Conservation (phyloP, 2,329 filamentous ascomycete genomes). For the Hirsutella thompsonii region DNA sequence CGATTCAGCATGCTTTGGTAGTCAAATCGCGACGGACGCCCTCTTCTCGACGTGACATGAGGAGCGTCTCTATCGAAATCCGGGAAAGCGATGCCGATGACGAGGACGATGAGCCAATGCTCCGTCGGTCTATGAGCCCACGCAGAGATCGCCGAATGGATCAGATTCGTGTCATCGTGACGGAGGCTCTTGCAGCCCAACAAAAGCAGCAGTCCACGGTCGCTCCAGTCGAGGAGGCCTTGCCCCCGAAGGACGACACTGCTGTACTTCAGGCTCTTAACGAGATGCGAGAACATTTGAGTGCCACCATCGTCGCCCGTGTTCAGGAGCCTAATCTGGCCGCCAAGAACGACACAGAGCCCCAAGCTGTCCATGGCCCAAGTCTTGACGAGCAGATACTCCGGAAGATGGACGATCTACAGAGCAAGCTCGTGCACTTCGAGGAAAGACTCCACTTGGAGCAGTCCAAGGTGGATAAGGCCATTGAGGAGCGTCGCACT, state of each 20-base stretch:
- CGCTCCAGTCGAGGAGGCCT: constrained; percentile 11
- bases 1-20: constrained; percentile 59
- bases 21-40: constrained; percentile 40
- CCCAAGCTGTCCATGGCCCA: constrained; percentile 38
- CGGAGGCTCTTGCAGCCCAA: constrained; percentile 58
- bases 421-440: constrained; percentile 45
- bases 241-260: constrained; percentile 24
- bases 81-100: constrained; percentile 88
- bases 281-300: constrained; percentile 41
- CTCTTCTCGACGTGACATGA: constrained; percentile 44
- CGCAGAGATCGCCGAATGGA: constrained; percentile 68
- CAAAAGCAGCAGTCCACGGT: constrained; percentile 26
- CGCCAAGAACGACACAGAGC: constrained; percentile 26
- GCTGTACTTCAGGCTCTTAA: constrained; percentile 54
- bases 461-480: constrained; percentile 34
- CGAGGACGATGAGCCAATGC: constrained; percentile 63
- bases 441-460: constrained; percentile 41
- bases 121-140: constrained; percentile 63
- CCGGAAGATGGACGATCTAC: constrained; percentile 43
- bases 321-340: constrained; percentile 32
- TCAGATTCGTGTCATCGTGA: constrained; percentile 60
- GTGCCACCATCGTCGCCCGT: constrained; percentile 8
- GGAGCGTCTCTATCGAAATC: constrained; percentile 56
- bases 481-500: constrained; percentile 32
- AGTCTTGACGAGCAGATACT: constrained; percentile 37